A percentile compares a stretch with the other conserved stretches of the same genome.
These are phyloP conservation scores for Beauveria caledonica DNA, from an alignment of 2,329 filamentous ascomycete species.

Conservation along the genomic window DNA sequence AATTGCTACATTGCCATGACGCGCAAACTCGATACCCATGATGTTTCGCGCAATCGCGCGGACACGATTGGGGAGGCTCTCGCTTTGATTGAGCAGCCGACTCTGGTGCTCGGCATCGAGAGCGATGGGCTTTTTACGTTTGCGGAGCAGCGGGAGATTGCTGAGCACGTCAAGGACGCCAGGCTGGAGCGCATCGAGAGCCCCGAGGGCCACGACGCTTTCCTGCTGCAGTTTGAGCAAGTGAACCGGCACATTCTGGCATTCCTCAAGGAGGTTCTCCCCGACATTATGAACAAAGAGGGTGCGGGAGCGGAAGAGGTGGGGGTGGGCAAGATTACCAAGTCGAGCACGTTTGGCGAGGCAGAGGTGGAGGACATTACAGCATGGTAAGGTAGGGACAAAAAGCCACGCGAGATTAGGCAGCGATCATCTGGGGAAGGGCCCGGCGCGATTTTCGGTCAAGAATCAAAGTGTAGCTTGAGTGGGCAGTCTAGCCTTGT, in stretches of 20 bases:
- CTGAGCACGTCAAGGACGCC: conserved; percentile 68
- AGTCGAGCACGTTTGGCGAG: conserved; percentile 89
- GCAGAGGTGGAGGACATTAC: conserved; percentile 95
- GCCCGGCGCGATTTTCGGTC: neutral
- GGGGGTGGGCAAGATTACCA: conserved; percentile 58
- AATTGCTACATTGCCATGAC: conserved; percentile 99
- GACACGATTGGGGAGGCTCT: conserved; percentile 64
- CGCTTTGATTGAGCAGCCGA: conserved; percentile 76
- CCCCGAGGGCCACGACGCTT: conserved; percentile 92
- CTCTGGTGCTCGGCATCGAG: conserved; percentile 87
- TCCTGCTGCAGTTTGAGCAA: conserved; percentile 93
- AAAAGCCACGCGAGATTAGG: neutral
- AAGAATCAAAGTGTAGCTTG: neutral
- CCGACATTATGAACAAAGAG: conserved; percentile 74
- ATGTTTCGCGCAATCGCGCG: conserved; percentile 75
- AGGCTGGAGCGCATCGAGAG: conserved; percentile 82
- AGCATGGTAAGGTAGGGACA: conserved; percentile 60
- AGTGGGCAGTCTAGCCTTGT: neutral
- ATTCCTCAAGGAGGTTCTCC: conserved; percentile 74
- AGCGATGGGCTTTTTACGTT: conserved; percentile 95
- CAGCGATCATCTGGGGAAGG: neutral
- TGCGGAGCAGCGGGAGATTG: conserved; percentile 89
- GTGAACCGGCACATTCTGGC: conserved; percentile 81
- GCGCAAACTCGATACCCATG: conserved; percentile 93
- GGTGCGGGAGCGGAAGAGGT: conserved; percentile 40